Conservation (phyloP, 192 early-diverging fungal species). For the Linnemannia elongata region DNA sequence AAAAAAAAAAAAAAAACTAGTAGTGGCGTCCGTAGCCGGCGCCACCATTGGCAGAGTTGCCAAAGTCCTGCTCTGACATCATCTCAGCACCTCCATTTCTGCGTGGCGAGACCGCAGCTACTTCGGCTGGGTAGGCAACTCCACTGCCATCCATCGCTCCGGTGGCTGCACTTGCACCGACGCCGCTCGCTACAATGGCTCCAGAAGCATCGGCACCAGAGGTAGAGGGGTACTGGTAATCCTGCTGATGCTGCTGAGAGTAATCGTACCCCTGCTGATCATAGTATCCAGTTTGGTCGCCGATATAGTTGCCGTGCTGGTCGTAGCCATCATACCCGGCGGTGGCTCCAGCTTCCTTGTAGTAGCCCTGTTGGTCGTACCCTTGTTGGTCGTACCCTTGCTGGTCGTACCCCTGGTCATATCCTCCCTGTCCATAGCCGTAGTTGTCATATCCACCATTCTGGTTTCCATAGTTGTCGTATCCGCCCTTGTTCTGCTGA, state of each 20-base stretch:
- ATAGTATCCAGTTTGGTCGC: conserved; percentile 15
- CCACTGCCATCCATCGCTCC: background rate
- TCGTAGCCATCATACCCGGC: conserved; percentile 27
- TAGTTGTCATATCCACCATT: conserved; percentile 7
- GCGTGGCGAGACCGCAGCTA: background rate
- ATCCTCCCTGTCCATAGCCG: background rate
- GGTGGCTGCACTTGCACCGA: background rate
- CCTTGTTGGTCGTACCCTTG: conserved; percentile 36
- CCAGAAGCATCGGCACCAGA: conserved; percentile 11
- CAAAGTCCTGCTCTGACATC: conserved; percentile 46
- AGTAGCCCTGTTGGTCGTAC: conserved; percentile 24
- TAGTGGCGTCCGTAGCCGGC: conserved; percentile 32
- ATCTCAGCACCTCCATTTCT: conserved; percentile 11
- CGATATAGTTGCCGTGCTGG: conserved; percentile 34
- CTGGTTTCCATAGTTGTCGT: background rate
- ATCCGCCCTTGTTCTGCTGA: conserved; percentile 4
- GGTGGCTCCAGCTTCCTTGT: conserved; percentile 7
- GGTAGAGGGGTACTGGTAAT: background rate
- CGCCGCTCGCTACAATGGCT: conserved; percentile 5
- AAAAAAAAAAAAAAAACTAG: background rate
- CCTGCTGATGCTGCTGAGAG: background rate
- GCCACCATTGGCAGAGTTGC: background rate
- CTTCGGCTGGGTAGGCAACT: background rate
- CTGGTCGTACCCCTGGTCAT: conserved; percentile 31
- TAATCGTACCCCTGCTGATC: background rate